Evolutionary conservation across 139 green algal species (phyloP).

Genomic region (Chlamydomonas urium): DNA sequence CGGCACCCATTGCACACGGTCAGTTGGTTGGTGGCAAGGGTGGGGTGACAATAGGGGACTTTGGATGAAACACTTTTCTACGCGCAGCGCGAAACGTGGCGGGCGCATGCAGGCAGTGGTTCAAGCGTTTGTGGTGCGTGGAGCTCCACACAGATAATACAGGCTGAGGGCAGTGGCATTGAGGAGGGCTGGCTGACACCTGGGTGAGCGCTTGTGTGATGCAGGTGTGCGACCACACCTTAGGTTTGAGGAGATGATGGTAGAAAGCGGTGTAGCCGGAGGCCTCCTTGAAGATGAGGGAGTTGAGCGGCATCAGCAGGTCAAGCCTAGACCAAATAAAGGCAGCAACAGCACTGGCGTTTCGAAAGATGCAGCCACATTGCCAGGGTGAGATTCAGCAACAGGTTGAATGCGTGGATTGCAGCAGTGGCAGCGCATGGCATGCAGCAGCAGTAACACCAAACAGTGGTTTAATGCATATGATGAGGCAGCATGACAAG

Average conservation of each 20-base stretch:
- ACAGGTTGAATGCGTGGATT: too few species aligned
- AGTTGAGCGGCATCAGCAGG: conserved; percentile 32
- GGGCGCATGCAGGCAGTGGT: not conserved
- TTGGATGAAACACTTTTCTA: too few species aligned
- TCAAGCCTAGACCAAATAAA: conserved; percentile 20
- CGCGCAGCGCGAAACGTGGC: too few species aligned
- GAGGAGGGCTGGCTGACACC: not conserved
- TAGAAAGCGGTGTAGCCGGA: conserved; percentile 32
- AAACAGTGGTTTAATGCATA: too few species aligned
- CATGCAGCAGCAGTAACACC: too few species aligned
- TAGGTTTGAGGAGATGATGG: conserved; percentile 33
- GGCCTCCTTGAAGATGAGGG: conserved; percentile 35
- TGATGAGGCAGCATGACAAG: too few species aligned
- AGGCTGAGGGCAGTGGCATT: not conserved
- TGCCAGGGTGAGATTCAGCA: too few species aligned
- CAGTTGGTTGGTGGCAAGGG: too few species aligned
- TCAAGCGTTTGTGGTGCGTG: not conserved
- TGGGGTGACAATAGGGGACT: too few species aligned
- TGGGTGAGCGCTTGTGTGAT: not conserved
- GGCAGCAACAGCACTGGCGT: not conserved
- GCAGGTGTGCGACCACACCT: not conserved
- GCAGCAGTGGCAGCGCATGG: too few species aligned
- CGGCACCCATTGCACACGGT: too few species aligned
- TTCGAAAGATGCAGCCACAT: not conserved
- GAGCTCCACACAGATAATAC: not conserved